Base-by-base conservation (phyloP, 2,329 filamentous ascomycete genomes). In the Cytospora paraplurivora region DNA sequence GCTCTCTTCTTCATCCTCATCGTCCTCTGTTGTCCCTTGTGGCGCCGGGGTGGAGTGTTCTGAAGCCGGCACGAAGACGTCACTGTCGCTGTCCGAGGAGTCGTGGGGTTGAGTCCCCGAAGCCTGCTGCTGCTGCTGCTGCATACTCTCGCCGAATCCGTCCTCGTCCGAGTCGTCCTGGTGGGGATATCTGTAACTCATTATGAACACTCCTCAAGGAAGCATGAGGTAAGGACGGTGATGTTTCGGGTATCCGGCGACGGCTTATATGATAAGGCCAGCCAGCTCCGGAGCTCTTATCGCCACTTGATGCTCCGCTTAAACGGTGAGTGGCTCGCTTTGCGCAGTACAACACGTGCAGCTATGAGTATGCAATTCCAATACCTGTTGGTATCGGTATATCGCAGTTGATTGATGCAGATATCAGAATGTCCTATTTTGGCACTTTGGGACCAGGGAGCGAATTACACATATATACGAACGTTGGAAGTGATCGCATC, bases 1-100 rank as follows among this genome's bases (percentile, higher is more conserved):
- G 4, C 68, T 70, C 38, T 71, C 72, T n/a, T 74, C 72, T 1
- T 69, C 61, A 1, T 62, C 55, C 12, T 67, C 66, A 12, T 66
- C 55, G 17, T 68, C 60, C 49, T 59, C 51, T 34, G 62, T 59
- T 32, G 41, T 17, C 32, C 41, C 33, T 17, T 57, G 44, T 47
- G 44, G 44, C n/a, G 44, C 44, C 41, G 50, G 32, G 33, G 44
- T 32, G 33, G 52, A 51, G 38, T 51, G 38, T 17, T 64, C 63
- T 51, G 63, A 44, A 19, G 63, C 59, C 33, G 59, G 63, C 59
- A 62, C 64, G 58, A 66, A 64, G 55, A 59, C 38, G 64, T 61
- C 64, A 63, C 63, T 58, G 35, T 50, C 55, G 32, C 54, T 59
- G 32, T 55, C 62, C 10, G 59, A 44, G 11, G 54, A 44, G 41